These are phyloP conservation scores for Lachnellula subtilissima DNA, from an alignment of 2,329 filamentous ascomycete genomes.

Conservation along the genomic window DNA sequence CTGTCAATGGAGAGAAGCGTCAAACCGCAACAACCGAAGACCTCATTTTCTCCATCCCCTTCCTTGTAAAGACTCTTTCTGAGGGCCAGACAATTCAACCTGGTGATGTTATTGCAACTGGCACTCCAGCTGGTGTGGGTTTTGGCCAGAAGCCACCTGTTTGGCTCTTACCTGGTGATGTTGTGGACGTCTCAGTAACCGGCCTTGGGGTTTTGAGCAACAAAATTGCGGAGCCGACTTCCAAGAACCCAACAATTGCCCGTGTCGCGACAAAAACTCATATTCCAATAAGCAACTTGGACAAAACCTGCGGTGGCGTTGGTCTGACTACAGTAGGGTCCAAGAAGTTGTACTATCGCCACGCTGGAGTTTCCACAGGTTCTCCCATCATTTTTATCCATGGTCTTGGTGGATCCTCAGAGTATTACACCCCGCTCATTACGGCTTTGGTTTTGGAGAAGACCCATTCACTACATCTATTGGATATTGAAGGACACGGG, in stretches of 20 bases:
- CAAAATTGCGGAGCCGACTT: slow-evolving; percentile 27
- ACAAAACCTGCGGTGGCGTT: slow-evolving; percentile 27
- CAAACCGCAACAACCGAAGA: slow-evolving; percentile 45
- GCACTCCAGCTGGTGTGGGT: slow-evolving; percentile 45
- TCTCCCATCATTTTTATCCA: slow-evolving; percentile 47
- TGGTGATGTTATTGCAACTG: slow-evolving; percentile 47
- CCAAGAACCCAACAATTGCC: slow-evolving; percentile 27
- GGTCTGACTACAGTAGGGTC: slow-evolving; percentile 36
- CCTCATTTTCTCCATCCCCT: slow-evolving; percentile 45
- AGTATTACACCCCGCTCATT: slow-evolving; percentile 43
- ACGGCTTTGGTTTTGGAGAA: slow-evolving; percentile 29
- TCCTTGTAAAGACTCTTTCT: slow-evolving; percentile 43
- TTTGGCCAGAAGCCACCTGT: slow-evolving; percentile 40
- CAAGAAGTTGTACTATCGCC: slow-evolving; percentile 39
- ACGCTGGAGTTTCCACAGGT: slow-evolving; percentile 21
- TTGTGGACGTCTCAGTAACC: slow-evolving; percentile 37
- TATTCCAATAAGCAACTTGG: slow-evolving; percentile 31
- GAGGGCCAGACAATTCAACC: slow-evolving; percentile 46
- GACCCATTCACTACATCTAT: slow-evolving; percentile 37
- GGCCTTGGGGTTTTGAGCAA: slow-evolving; percentile 40
- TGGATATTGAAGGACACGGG: slow-evolving; percentile 54
- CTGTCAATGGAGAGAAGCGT: slow-evolving; percentile 46
- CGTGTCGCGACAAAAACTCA: slow-evolving; percentile 19
- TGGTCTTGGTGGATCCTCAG: slow-evolving; percentile 45
- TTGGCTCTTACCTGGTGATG: slow-evolving; percentile 39